Percentiles rank a stretch among this genome's conserved stretches.
These are phyloP conservation scores for Rosellinia necatrix DNA, from an alignment of 2,329 filamentous ascomycete genomes.

Conservation along the genomic window DNA sequence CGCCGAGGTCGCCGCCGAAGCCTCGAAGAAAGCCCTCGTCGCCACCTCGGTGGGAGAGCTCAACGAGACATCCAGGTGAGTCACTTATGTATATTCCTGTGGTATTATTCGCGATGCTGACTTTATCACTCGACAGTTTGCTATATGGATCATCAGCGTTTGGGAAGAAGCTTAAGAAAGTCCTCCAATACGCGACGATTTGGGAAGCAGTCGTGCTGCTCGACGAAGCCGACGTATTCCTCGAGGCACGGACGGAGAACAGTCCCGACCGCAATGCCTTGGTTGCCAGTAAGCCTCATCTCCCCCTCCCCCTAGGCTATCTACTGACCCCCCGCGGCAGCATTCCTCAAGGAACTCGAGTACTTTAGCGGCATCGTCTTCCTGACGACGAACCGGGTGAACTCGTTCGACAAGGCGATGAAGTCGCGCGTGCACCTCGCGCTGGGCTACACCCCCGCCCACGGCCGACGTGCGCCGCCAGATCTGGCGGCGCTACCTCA, in stretches of 20 bases:
- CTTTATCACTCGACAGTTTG: conserved; percentile 11
- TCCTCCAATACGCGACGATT: conserved; percentile 37
- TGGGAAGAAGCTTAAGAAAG: conserved; percentile 34
- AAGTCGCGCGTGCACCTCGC: conserved; percentile 48
- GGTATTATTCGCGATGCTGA: conserved; percentile 1
- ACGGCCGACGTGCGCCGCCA: conserved; percentile 29
- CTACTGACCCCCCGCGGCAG: conserved; percentile 22
- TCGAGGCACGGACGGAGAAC: conserved; percentile 32
- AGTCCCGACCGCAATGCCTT: conserved; percentile 32
- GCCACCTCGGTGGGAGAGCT: conserved; percentile 37
- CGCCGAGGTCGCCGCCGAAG: conserved; percentile 42
- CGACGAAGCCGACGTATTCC: conserved; percentile 42
- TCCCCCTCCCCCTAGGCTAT: not conserved
- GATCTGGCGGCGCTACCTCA: conserved; percentile 36
- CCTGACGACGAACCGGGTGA: conserved; percentile 49
- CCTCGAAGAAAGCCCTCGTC: conserved; percentile 33
- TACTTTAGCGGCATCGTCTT: conserved; percentile 50
- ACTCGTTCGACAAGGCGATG: conserved; percentile 49
- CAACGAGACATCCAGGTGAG: conserved; percentile 28
- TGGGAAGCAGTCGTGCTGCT: conserved; percentile 41
- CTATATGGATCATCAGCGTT: conserved; percentile 29
- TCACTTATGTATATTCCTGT: not conserved
- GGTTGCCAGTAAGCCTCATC: conserved; percentile 31
- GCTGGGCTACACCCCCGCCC: conserved; percentile 40
- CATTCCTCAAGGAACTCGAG: conserved; percentile 48